These are phyloP conservation scores for Aspergillus hancockii DNA, from an alignment of 495 filamentous ascomycete genomes.

Conservation along the genomic window DNA sequence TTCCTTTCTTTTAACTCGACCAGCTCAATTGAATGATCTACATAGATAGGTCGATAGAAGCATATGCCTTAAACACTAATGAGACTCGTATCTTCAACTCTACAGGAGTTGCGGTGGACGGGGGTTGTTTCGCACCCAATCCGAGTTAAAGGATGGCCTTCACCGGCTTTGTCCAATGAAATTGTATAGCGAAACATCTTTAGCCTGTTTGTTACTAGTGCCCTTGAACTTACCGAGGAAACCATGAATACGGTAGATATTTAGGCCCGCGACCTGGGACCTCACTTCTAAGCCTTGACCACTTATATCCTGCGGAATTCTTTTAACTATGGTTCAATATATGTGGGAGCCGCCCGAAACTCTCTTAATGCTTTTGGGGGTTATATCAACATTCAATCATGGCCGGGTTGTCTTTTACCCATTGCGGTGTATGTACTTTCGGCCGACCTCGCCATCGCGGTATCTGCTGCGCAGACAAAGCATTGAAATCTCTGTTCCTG, in stretches of 20 bases:
- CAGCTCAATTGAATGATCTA: not conserved
- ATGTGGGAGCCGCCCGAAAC: conserved; percentile 3
- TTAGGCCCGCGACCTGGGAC: too few species aligned
- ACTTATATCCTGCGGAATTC: not conserved
- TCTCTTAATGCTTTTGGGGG: not conserved
- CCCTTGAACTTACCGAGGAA: not conserved
- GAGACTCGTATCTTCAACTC: not conserved
- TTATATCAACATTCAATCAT: too few species aligned
- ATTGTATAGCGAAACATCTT: not conserved
- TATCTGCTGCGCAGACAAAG: too few species aligned
- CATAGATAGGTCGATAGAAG: not conserved
- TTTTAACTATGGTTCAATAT: not conserved
- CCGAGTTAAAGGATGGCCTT: not conserved
- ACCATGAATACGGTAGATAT: not conserved
- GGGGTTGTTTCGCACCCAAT: not conserved
- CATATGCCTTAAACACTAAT: not conserved
- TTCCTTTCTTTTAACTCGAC: not conserved
- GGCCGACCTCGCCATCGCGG: too few species aligned
- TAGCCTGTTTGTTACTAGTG: not conserved
- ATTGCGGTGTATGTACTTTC: not conserved
- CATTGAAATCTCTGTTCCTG: too few species aligned
- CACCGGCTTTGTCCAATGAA: not conserved
- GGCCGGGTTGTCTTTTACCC: too few species aligned
- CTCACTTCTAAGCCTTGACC: not conserved
- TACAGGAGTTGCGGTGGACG: not conserved